Percentiles rank a stretch among this genome's conserved stretches.
Evolutionary conservation across 2,329 filamentous ascomycete genomes (phyloP).

Genomic region (Colletotrichum aenigma): DNA sequence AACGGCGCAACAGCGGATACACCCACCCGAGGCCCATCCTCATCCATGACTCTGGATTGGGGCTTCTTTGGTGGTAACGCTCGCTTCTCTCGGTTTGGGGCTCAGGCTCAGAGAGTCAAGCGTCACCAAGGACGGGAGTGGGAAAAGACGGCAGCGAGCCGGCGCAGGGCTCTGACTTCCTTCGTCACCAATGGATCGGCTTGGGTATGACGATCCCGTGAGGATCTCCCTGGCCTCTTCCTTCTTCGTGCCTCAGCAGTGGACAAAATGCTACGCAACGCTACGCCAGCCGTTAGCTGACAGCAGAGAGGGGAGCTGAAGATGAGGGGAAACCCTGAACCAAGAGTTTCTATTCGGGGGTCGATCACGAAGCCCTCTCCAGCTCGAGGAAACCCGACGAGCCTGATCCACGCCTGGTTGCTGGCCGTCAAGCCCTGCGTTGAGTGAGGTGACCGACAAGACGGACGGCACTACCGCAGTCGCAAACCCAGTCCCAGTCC

Average conservation of each 20-base stretch:
- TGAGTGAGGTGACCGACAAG: not conserved
- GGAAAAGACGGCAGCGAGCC: not conserved
- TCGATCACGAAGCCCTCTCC: conserved; percentile 5
- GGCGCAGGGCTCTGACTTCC: not conserved
- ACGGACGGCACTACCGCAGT: not conserved
- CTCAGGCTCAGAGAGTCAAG: not conserved
- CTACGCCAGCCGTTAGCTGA: not conserved
- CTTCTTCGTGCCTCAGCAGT: conserved; percentile 8
- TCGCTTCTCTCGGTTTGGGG: not conserved
- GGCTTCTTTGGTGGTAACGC: not conserved
- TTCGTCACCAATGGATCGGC: not conserved
- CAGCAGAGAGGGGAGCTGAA: not conserved
- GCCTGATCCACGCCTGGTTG: not conserved
- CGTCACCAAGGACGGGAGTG: not conserved
- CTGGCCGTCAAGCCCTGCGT: not conserved
- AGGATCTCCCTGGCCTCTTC: conserved; percentile 7
- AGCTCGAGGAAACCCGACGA: conserved; percentile 1
- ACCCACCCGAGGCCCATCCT: not conserved
- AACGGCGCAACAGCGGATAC: not conserved
- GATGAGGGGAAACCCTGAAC: conserved; percentile 17
- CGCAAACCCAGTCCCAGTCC: not conserved
- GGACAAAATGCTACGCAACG: not conserved
- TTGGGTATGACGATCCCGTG: conserved; percentile 16
- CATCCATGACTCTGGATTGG: not conserved
- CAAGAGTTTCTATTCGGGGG: conserved; percentile 4